These are phyloP conservation scores for Proliferodiscus dingleyae DNA, from an alignment of 2,329 filamentous ascomycete genomes.

Conservation along the genomic window DNA sequence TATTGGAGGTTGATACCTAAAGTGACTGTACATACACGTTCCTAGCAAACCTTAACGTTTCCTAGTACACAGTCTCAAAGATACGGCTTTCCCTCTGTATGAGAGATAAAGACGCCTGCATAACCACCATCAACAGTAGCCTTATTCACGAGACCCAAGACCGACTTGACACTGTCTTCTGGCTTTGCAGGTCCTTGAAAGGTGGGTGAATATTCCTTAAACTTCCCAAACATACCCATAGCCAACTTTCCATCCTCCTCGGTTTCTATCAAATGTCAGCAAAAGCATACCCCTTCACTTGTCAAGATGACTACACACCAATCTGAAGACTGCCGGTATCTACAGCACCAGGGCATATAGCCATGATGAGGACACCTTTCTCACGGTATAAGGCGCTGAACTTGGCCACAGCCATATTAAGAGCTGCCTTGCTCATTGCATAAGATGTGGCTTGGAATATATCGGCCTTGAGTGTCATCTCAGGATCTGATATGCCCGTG, in stretches of 20 bases:
- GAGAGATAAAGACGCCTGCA: constrained; percentile 19
- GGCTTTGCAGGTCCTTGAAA: constrained; percentile 22
- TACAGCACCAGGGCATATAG: constrained; percentile 47
- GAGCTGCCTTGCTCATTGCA: constrained; percentile 45
- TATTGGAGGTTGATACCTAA: no score
- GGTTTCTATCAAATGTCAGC: constrained; percentile 12
- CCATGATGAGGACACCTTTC: constrained; percentile 48
- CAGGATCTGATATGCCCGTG: constrained; percentile 42
- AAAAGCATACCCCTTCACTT: constrained; percentile 10
- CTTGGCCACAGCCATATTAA: constrained; percentile 51
- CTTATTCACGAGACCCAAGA: constrained; percentile 22
- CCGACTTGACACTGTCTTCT: constrained; percentile 20
- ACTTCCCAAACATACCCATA: constrained; percentile 18
- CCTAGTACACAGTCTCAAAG: constrained; percentile 8
- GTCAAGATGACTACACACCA: constrained; percentile 16
- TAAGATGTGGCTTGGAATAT: constrained; percentile 39
- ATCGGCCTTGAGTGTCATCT: constrained; percentile 36
- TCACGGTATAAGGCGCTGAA: constrained; percentile 44
- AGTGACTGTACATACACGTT: no score
- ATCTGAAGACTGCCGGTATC: constrained; percentile 34
- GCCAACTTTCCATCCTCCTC: constrained; percentile 23
- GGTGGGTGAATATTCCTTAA: constrained; percentile 22
- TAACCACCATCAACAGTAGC: constrained; percentile 23
- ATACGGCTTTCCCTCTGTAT: constrained; percentile 11
- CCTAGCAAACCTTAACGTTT: no score